Percentiles rank a stretch among this genome's conserved stretches.
Conservation (phyloP, 306 rosid species). For the Acacia crassicarpa region DNA sequence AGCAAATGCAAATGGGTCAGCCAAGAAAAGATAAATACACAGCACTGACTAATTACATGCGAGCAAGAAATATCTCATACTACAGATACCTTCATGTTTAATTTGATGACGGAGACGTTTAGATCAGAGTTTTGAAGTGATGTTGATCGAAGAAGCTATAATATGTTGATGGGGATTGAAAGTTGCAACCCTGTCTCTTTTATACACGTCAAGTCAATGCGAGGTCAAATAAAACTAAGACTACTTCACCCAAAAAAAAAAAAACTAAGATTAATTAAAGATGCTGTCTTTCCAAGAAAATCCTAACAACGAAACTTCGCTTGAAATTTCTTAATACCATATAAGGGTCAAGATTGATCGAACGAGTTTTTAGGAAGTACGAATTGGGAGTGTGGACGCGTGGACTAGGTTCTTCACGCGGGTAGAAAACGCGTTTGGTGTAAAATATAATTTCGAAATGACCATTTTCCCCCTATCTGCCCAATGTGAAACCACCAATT, state of each 20-base stretch:
- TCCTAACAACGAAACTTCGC: background rate
- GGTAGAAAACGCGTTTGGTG: background rate
- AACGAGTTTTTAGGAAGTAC: background rate
- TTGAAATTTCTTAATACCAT: background rate
- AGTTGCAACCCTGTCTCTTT: background rate
- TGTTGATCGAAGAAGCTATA: background rate
- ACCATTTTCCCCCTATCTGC: background rate
- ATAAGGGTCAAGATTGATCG: background rate
- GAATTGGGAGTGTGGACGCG: background rate
- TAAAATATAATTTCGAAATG: too few species aligned
- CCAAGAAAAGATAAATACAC: background rate
- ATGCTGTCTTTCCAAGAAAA: background rate
- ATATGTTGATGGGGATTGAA: background rate
- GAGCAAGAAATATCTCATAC: background rate
- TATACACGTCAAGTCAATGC: background rate
- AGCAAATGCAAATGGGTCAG: background rate
- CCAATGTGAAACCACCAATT: background rate
- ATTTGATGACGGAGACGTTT: background rate
- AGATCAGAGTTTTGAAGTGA: background rate
- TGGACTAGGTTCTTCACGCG: background rate
- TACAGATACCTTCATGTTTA: slow-evolving; percentile 32
- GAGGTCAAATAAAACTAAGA: background rate
- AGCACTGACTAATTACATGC: background rate
- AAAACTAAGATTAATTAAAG: background rate
- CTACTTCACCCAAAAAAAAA: too few species aligned